These are phyloP conservation scores for Cyanidioschyzon merolae DNA, from an alignment of 23 red algal species.

Conservation along the genomic window DNA sequence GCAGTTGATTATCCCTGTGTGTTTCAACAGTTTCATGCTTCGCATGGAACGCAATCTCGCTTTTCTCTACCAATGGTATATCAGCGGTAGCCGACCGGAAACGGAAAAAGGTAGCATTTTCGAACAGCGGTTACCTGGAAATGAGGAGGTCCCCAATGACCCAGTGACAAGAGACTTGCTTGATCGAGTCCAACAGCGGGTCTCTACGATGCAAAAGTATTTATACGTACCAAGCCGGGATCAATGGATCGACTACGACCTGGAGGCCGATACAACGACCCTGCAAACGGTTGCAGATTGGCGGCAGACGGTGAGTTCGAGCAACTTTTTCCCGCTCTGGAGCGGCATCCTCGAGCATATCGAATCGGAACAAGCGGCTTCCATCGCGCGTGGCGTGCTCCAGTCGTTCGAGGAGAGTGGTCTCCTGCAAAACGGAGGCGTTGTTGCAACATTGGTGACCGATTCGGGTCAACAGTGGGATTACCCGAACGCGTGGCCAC, in stretches of 20 bases:
- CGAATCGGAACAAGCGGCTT: not conserved
- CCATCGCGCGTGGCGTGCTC: not conserved
- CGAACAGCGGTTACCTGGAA: not conserved
- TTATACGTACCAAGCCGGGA: constrained; percentile 33
- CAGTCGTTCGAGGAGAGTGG: constrained; percentile 24
- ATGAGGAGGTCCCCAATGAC: not conserved
- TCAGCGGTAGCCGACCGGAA: not conserved
- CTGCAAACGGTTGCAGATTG: not conserved
- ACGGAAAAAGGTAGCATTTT: not conserved
- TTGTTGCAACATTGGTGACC: constrained; percentile 31
- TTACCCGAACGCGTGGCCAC: constrained; percentile 85
- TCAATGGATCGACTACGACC: constrained; percentile 67
- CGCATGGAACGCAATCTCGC: constrained; percentile 30
- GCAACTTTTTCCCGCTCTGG: constrained; percentile 73
- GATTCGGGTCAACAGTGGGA: constrained; percentile 70
- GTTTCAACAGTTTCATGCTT: constrained; percentile 63
- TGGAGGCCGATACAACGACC: constrained; percentile 12
- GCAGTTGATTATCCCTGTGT: constrained; percentile 52
- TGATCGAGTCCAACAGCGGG: constrained; percentile 11
- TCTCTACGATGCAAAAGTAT: constrained; percentile 22
- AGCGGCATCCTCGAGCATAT: constrained; percentile 21
- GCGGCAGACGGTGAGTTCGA: constrained; percentile 19
- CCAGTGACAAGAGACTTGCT: not conserved
- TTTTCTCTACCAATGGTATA: not conserved
- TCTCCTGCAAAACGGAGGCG: constrained; percentile 34